These are phyloP conservation scores for Colletotrichum karsti DNA, from an alignment of 2,329 filamentous ascomycete genomes.

Conservation along the genomic window DNA sequence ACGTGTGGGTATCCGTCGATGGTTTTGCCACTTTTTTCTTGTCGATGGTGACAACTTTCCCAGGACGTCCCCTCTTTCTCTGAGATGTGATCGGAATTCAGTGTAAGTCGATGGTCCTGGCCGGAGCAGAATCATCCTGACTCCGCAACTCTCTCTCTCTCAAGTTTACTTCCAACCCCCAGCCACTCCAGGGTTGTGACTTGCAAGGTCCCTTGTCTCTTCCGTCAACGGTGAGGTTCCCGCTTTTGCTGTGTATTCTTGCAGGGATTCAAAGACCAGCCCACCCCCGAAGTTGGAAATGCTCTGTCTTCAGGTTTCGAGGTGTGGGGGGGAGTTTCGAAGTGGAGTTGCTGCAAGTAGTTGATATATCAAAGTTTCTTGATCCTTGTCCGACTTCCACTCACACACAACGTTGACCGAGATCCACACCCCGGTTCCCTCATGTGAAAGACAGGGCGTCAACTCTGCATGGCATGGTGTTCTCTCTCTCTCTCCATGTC, in stretches of 20 bases:
- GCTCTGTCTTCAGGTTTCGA: neutral
- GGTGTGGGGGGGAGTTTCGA: neutral
- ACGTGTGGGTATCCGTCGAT: slow-evolving; percentile 15
- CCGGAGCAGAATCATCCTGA: neutral
- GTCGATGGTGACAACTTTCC: neutral
- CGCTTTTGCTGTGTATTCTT: neutral
- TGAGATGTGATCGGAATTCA: slow-evolving; percentile 8
- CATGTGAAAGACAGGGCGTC: neutral
- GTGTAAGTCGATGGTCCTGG: neutral
- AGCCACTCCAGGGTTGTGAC: neutral
- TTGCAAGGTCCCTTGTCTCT: neutral
- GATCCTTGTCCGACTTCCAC: neutral
- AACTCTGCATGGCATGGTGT: neutral
- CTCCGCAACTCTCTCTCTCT: neutral
- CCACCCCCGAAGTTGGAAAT: neutral
- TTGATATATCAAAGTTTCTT: slow-evolving; percentile 9
- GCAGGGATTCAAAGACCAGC: slow-evolving; percentile 7
- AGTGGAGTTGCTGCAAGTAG: slow-evolving; percentile 16
- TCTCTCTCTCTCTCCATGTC: neutral
- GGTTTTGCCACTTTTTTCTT: neutral
- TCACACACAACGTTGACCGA: neutral
- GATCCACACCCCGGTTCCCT: neutral
- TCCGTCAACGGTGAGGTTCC: neutral
- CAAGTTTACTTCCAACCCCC: neutral
- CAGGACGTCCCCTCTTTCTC: neutral